Base-by-base conservation (phyloP, 192 early-diverging fungal genomes). In the Pilaira anomala region DNA sequence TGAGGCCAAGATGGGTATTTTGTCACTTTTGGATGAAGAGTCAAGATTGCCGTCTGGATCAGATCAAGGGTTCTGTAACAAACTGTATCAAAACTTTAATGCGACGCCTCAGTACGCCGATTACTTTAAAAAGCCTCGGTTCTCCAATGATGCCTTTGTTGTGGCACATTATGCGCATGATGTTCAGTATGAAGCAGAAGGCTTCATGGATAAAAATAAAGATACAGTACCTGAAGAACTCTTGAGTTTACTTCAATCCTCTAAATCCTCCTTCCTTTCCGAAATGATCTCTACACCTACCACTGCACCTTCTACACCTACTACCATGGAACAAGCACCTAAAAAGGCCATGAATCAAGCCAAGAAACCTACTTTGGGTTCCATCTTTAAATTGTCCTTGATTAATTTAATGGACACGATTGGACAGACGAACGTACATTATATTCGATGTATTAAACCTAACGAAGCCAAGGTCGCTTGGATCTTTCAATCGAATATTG, bases 361-460 rank as follows among this genome's bases (percentile, higher is more conserved):
- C 18, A 88, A 87, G 63, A 95, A 93, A 72, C 88, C 89, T 1
- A 97, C 97, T 2, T 83, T 98, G 18, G 97, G 97, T 26, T 86
- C 93, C 18, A 95, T 97, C 51, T 98, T 98, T 85, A 97, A 96
- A 62, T 70, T 53, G 48, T 97, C 95, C 19, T 81, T 98, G 54
- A 91, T 95, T 28, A 87, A 86, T 53, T 81, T 98, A 25, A 97
- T 98, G 97, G 92, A 91, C 36, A 97, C 95, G 9, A 93, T 98
- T 62, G 85, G 88, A 54, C 76, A 85, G 14, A 98, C 97, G 55
- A 90, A 97, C 63, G 90, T 89, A 48, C 92, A 95, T 73, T 98
- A 98, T 69, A 98, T 98, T 61, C 93, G 97, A 48, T 98, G 97
- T 83, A 96, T 98, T 80, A 98, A 98, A 78, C 95, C 97, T 21